Evolutionary conservation across 805 yeast genomes (phyloP), one percentile per base, ranked within the genome.

Genomic region (Ogataea paraovalis): DNA sequence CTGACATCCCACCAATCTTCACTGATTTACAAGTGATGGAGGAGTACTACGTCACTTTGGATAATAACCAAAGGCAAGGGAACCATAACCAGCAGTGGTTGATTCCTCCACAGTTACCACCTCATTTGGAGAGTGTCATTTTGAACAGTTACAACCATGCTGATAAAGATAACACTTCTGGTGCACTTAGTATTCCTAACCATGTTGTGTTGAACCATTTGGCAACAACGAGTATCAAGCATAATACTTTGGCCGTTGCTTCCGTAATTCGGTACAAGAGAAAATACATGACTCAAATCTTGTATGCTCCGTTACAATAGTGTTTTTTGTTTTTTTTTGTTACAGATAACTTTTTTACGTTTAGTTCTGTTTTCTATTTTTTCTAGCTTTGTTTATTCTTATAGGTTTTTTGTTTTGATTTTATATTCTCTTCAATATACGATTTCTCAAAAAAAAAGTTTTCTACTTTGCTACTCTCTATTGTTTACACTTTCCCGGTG

Each of bases 71-170:
- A 61, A 52, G 58, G 43, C 72, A 72, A 41, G 67, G 61, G 62
- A 76, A 72, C 66, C 82, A 66, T 68, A 83, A 73, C 76, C 70
- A 66, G 45, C 71, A 68, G 44, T 68, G 72, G 73, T 78, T 91
- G 45, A 89, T 95, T 27, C 98, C 99, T 19, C 99, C 99, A 20
- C 96, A 87, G 62, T 74, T 94, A 43, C 99, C 99, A 8, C 99
- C 99, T 9, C 99, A 92, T 66, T 74, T 94, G 50, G 99, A 94
- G 64, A 85, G 86, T 59, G 98, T 94, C 47, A 90, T 94, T 46
- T 75, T 92, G 60, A 92, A 92, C 70, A 82, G 83, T 55, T 85
- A 76, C 71, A 74, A 72, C 56, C 64, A 65, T 38, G 69, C 79
- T 57, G 88, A 84, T 56, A 78, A 74, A 56, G 90, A 86, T 59